Evolutionary conservation across 2,329 filamentous ascomycete genomes (phyloP), one percentile per base, ranked within the genome.

Genomic region (Alternaria sp.): DNA sequence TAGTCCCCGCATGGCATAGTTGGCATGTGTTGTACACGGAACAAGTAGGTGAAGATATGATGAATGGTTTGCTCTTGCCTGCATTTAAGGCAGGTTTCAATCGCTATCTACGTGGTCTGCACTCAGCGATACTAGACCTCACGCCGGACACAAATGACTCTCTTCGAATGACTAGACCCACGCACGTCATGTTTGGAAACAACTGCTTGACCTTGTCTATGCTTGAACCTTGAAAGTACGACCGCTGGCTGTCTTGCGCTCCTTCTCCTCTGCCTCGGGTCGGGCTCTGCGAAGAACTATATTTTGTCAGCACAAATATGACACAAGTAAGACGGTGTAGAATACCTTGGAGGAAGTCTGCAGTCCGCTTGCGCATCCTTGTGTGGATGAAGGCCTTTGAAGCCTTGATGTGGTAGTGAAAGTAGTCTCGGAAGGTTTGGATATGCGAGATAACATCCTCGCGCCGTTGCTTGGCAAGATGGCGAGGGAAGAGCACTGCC

Each of bases 401-500:
- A 30, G 95, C 96, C 83, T 99, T 99, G 83, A 99, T 99, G 81
- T 99, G 95, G 81, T 99, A 99, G 81, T 99, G 95, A 86, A 99
- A 99, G 82, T 99, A 99, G 78, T 99, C 95, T 69, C 95, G 92
- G 92, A 99, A 99, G 14, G 95, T 99, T 82, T 99, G 96, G 74
- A 99, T 98, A 80, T 99, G 96, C 52, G 94, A 97, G 71, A 99
- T 99, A 78, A 96, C 94, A 69, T 97, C 94, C 62, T 92, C 90
- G 83, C 96, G 92, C 77, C 93, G 89, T 80, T 97, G 93, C 14
- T 89, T 89, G 14, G 93, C 94, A 68, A 99, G 85, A 81, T 99
- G 96, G 67, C 95, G 90, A 48, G 95, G 94, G 84, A 99, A 99
- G 44, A 99, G 87, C 49, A 98, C 95, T 96, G 48, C 1, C 25